Conservation (phyloP, 192 early-diverging fungal species). For the Chytriomyces sp. region DNA sequence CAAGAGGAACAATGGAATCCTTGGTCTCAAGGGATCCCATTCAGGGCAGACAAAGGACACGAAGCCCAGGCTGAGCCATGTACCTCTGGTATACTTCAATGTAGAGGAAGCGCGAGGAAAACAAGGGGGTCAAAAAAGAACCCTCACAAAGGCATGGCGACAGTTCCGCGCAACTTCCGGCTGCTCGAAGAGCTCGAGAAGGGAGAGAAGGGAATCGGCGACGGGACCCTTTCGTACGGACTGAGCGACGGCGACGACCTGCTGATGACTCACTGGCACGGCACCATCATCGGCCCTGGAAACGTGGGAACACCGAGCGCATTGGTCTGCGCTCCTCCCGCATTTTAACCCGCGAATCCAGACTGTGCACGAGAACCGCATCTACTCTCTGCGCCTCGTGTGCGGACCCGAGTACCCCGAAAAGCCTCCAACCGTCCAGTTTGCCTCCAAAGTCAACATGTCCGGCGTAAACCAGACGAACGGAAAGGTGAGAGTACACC, state of each 20-base stretch:
- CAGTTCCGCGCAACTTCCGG: conserved; percentile 95
- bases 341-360: conserved; percentile 31
- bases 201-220: conserved; percentile 94
- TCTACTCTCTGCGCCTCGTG: conserved; percentile 82
- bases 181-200: conserved; percentile 96
- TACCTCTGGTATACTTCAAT: too few relatives aligned
- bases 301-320: conserved; percentile 58
- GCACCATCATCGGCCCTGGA: conserved; percentile 86
- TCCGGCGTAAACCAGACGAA: conserved; percentile 80
- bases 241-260: conserved; percentile 80
- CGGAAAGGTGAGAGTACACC: conserved; percentile 74
- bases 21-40: too few relatives aligned
- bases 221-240: conserved; percentile 93
- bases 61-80: too few relatives aligned
- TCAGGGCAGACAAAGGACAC: too few relatives aligned
- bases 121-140: too few relatives aligned
- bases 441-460: conserved; percentile 83
- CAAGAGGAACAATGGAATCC: too few relatives aligned
- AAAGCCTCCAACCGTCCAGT: conserved; percentile 73
- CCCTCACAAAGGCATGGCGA: neutral
- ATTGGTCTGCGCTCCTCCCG: neutral
- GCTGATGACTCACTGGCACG: conserved; percentile 87
- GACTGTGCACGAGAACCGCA: conserved; percentile 95
- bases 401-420: conserved; percentile 90
- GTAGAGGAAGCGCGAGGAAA: too few relatives aligned